Evolutionary conservation across 2,329 filamentous ascomycete genomes (phyloP), one percentile per base, ranked within the genome.

Genomic region (Septoria petroselini): DNA sequence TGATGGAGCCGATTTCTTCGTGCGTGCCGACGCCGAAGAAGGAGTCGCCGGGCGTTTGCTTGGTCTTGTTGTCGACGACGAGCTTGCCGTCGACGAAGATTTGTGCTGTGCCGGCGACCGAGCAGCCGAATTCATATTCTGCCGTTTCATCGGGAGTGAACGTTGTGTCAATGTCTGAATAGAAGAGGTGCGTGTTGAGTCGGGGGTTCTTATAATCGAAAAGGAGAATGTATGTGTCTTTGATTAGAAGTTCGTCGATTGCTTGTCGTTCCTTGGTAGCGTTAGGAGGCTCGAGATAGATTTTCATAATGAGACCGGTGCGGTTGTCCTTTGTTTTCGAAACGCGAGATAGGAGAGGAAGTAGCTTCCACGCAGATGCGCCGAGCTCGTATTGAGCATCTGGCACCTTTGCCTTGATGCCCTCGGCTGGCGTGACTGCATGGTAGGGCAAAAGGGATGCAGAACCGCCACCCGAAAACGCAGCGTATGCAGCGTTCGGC

Each of bases 401-500:
- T 18, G 53, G 57, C 2, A 55, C 48, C 39, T 66, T 62, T 14
- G 49, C 44, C 23, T 59, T 52, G 18, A 68, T 57, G 14, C 65
- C 66, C 11, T 65, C 62, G 12, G 58, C 60, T 12, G 66, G 66
- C 17, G 62, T 63, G 7, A 66, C 53, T 3, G 65, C 58, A 46
- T 68, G 65, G 58, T 68, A 68, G 3, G 66, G 64, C 9, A 58
- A 53, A 8, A 68, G 58, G 15, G 64, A 62, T 7, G 64, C 64
- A 21, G 62, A 65, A 2, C 66, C 66, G 18, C 66, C 66, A 23
- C 66, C 66, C 42, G 63, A 66, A 49, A 62, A 66, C 4, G 86
- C 81, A 50, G 76, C 84, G 1, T 80, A 82, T 58, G 85, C 78
- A 1, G 82, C 85, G 81, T 89, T 88, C 1, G 85, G 85, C 0